These are phyloP conservation scores for Globisporangium okanoganense DNA, from an alignment of 352 stramenopile genomes.

Conservation along the genomic window DNA sequence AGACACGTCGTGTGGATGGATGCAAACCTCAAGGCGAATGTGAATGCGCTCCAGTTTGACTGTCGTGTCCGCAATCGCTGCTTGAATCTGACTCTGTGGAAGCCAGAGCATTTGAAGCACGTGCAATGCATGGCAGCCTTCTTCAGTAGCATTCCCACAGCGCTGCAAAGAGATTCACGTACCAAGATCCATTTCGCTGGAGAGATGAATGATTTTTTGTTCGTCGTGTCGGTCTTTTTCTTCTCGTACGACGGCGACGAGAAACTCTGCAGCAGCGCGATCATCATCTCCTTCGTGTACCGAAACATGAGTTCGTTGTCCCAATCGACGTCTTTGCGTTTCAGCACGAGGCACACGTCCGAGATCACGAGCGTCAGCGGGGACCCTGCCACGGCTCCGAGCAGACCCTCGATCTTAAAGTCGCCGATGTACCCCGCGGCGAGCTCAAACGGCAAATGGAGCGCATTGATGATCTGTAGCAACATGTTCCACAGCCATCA, in stretches of 20 bases:
- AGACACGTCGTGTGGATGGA: not conserved
- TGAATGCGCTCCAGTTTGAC: constrained; percentile 63
- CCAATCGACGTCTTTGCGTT: constrained; percentile 54
- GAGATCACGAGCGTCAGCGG: constrained; percentile 47
- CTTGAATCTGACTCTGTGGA: constrained; percentile 38
- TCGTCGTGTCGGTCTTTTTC: constrained; percentile 18
- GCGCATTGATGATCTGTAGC: constrained; percentile 48
- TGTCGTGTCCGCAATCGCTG: constrained; percentile 47
- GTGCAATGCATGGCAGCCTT: not conserved
- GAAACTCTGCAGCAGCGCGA: constrained; percentile 55
- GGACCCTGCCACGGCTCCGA: constrained; percentile 53
- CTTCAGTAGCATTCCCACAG: not conserved
- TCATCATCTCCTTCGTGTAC: constrained; percentile 61
- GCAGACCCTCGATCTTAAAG: constrained; percentile 53
- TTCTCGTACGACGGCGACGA: constrained; percentile 21
- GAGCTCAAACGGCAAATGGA: constrained; percentile 67
- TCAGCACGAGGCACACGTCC: constrained; percentile 61
- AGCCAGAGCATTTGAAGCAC: not conserved
- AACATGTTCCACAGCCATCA: not conserved
- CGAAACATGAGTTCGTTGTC: constrained; percentile 63
- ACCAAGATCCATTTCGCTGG: constrained; percentile 61
- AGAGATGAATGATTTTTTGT: constrained; percentile 34
- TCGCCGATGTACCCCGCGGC: constrained; percentile 64
- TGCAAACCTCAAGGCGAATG: constrained; percentile 70
- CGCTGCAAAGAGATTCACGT: not conserved